These are phyloP conservation scores for Leucogyrophana mollusca DNA, from an alignment of 768 basidiomycete genomes.

Conservation along the genomic window DNA sequence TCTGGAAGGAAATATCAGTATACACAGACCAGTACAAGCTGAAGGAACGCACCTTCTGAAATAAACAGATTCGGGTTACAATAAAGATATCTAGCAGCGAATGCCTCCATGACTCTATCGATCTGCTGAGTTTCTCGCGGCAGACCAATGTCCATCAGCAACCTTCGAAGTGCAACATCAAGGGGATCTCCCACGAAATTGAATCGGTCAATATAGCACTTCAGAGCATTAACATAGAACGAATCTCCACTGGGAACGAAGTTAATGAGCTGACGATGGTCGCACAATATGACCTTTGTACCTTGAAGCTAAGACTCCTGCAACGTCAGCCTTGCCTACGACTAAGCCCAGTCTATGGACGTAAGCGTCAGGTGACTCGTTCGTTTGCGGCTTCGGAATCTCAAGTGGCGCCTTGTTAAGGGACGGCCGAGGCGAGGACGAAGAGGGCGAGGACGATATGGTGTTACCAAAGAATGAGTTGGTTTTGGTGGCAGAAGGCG, in stretches of 20 bases:
- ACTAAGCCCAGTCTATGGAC: slow-evolving; percentile 59
- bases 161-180: slow-evolving; percentile 85
- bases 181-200: slow-evolving; percentile 79
- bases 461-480: slow-evolving; percentile 9
- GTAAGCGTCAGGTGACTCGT: slow-evolving; percentile 73
- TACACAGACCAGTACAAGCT: neutral
- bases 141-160: slow-evolving; percentile 89
- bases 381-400: slow-evolving; percentile 52
- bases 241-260: slow-evolving; percentile 55
- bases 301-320: slow-evolving; percentile 80
- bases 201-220: slow-evolving; percentile 72
- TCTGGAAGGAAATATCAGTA: slow-evolving; percentile 45
- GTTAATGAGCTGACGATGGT: slow-evolving; percentile 5
- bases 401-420: slow-evolving; percentile 41
- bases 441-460: slow-evolving; percentile 19
- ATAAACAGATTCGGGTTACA: slow-evolving; percentile 83
- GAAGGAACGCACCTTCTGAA: slow-evolving; percentile 58
- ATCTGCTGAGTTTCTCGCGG: slow-evolving; percentile 98
- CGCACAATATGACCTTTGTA: too few relatives aligned
- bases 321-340: slow-evolving; percentile 78
- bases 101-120: slow-evolving; percentile 95
- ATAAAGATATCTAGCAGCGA: slow-evolving; percentile 77
- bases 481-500: slow-evolving; percentile 29
- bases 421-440: slow-evolving; percentile 45
- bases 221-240: slow-evolving; percentile 69